Percentiles rank a stretch among this genome's conserved stretches.
These are phyloP conservation scores for Lyophyllum atratum DNA, from an alignment of 768 basidiomycete species.

Conservation along the genomic window DNA sequence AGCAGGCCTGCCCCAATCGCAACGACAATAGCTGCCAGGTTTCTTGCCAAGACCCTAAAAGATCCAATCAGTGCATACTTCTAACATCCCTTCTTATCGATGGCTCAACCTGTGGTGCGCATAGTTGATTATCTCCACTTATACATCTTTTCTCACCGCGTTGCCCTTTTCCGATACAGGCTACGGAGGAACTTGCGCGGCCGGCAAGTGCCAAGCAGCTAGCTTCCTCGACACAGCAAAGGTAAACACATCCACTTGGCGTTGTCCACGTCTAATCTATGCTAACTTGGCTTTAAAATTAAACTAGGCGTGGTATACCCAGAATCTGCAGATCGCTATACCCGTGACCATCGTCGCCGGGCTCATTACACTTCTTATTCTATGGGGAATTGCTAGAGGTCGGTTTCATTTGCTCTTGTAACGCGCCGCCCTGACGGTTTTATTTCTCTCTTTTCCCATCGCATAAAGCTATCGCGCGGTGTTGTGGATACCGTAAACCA, in stretches of 20 bases:
- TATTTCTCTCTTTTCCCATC: neutral
- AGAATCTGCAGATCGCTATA: constrained; percentile 79
- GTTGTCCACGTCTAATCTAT: constrained; percentile 2
- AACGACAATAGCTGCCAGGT: constrained; percentile 74
- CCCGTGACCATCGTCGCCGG: constrained; percentile 76
- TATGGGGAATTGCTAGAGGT: constrained; percentile 53
- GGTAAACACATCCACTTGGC: constrained; percentile 33
- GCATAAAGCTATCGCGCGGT: constrained; percentile 34
- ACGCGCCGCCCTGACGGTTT: neutral
- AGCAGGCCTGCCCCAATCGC: constrained; percentile 62
- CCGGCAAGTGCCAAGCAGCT: constrained; percentile 63
- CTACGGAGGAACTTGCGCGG: constrained; percentile 68
- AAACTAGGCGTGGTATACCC: constrained; percentile 67
- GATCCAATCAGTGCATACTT: constrained; percentile 62
- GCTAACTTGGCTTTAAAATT: constrained; percentile 6
- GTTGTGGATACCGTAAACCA: constrained; percentile 29
- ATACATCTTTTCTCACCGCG: constrained; percentile 6
- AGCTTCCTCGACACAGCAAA: constrained; percentile 61
- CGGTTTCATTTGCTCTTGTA: constrained; percentile 15
- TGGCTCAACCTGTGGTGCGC: constrained; percentile 80
- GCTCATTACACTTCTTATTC: constrained; percentile 56
- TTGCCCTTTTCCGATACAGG: constrained; percentile 38
- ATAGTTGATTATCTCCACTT: constrained; percentile 10
- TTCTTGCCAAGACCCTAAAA: constrained; percentile 73
- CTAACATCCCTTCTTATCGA: constrained; percentile 74